Conservation (phyloP, 495 filamentous ascomycete species). For the Neurospora discreta region DNA sequence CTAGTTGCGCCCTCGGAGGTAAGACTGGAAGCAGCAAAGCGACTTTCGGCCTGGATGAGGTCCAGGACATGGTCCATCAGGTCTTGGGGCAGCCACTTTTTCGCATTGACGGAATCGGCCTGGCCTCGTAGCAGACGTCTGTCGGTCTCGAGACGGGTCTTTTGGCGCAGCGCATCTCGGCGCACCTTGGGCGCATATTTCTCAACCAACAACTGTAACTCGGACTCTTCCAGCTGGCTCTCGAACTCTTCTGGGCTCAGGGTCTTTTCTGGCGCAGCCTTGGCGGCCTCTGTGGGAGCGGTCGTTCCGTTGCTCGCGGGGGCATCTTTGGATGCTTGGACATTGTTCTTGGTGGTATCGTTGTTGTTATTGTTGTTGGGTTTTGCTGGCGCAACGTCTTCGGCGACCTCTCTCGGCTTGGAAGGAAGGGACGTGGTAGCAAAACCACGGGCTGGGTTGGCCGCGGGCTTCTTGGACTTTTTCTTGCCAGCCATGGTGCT, state of each 20-base stretch:
- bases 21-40: constrained; percentile 35
- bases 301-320: constrained; percentile 17
- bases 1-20: constrained; percentile 26
- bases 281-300: constrained; percentile 27
- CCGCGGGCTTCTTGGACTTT: constrained; percentile 75
- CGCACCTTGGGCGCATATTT: constrained; percentile 61
- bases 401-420: constrained; percentile 43
- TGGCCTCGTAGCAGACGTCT: constrained; percentile 64
- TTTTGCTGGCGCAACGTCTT: constrained; percentile 17
- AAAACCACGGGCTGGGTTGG: constrained; percentile 82
- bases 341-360: constrained; percentile 16
- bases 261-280: constrained; percentile 34
- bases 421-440: constrained; percentile 75
- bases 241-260: constrained; percentile 78
- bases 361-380: constrained; percentile 1
- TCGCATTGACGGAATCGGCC: constrained; percentile 53
- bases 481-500: constrained; percentile 64
- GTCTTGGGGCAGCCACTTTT: constrained; percentile 69
- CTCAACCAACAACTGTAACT: constrained; percentile 73
- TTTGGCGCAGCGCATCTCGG: constrained; percentile 56
- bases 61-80: constrained; percentile 65
- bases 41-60: constrained; percentile 41
- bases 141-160: constrained; percentile 65
- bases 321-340: constrained; percentile 25
- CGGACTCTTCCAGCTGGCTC: constrained; percentile 65